phyloP scores from a whole-genome alignment of 441 rosid species.

The Croton setiger region DNA sequence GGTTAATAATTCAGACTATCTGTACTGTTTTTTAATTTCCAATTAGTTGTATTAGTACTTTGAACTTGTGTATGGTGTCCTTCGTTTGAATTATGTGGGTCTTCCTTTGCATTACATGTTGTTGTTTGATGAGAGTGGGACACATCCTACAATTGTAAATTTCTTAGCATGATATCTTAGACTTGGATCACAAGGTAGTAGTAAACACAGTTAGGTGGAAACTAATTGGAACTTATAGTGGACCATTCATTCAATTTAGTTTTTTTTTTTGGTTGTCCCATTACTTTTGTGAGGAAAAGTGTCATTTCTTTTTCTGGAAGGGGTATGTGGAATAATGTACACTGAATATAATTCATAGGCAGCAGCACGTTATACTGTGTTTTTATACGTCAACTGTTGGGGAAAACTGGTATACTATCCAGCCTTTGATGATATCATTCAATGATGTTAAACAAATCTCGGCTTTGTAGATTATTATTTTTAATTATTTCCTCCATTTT shows the following conservation, averaged over 20 bases:
- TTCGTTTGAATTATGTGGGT: not conserved
- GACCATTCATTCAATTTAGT: not conserved
- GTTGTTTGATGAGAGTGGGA: too few relatives aligned
- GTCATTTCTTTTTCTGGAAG: not conserved
- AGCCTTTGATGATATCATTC: not conserved
- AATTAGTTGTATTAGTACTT: not conserved
- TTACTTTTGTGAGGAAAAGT: not conserved
- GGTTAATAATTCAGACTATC: not conserved
- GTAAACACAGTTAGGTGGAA: not conserved
- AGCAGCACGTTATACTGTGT: not conserved
- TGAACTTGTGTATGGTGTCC: not conserved
- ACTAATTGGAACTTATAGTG: not conserved
- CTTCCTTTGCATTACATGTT: not conserved
- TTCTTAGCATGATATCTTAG: not conserved
- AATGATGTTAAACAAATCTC: not conserved
- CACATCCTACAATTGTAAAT: not conserved
- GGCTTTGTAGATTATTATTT: too few relatives aligned
- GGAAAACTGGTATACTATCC: not conserved
- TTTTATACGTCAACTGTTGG: not conserved
- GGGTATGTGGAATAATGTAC: not conserved
- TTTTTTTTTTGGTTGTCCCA: not conserved
- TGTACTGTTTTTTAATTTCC: not conserved
- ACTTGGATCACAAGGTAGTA: not conserved
- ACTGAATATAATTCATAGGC: not conserved
- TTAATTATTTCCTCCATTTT: not conserved